phyloP scores from a whole-genome alignment of 352 stramenopile species.

The Achlya hypogyna region DNA sequence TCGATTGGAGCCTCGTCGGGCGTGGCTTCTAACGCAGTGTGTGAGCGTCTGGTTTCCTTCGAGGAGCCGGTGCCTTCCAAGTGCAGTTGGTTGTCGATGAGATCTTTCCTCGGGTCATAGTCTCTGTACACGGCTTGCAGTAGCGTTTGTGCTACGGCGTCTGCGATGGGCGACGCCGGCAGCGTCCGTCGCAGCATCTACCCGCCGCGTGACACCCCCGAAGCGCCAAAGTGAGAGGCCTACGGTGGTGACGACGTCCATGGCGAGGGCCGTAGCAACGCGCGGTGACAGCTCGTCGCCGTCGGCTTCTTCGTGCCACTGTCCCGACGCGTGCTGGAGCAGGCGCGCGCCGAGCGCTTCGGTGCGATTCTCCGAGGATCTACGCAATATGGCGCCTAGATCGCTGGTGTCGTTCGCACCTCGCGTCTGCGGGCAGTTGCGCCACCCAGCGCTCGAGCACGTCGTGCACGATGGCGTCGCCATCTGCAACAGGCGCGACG shows the following conservation, averaged over 20 bases:
- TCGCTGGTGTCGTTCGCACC: background rate
- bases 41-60: too few relatives aligned
- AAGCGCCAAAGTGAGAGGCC: background rate
- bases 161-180: background rate
- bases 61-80: too few relatives aligned
- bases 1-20: background rate
- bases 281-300: background rate
- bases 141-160: background rate
- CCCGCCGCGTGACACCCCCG: background rate
- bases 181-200: background rate
- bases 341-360: conserved; percentile 1
- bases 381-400: background rate
- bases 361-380: background rate
- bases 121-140: background rate
- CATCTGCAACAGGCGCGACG: background rate
- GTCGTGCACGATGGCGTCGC: background rate
- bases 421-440: background rate
- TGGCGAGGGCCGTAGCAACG: background rate
- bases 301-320: too few relatives aligned
- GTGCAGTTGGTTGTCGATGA: background rate
- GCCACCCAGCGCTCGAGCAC: background rate
- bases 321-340: background rate
- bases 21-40: background rate
- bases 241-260: conserved; percentile 6
- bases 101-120: background rate